phyloP scores from a whole-genome alignment of 768 basidiomycete species.

The Collybia nuda region DNA sequence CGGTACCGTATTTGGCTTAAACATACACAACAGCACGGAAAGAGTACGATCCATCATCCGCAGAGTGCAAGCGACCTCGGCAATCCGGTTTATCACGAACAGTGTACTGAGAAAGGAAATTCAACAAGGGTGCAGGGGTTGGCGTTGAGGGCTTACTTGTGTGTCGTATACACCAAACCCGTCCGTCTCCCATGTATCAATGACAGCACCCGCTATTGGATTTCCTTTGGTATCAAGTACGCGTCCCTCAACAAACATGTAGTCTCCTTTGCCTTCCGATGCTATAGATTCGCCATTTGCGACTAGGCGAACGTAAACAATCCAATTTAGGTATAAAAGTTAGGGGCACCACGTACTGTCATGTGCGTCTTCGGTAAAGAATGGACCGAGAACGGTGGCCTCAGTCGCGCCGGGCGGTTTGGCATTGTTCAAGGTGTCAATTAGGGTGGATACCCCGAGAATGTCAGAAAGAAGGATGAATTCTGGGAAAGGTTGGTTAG shows the following conservation, averaged over 20 bases:
- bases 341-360: constrained; percentile 45
- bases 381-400: constrained; percentile 79
- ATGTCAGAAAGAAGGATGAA: constrained; percentile 86
- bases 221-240: constrained; percentile 62
- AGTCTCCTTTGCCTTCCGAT: constrained; percentile 84
- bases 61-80: constrained; percentile 61
- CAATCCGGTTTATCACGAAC: constrained; percentile 64
- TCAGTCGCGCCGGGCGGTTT: constrained; percentile 64
- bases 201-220: constrained; percentile 63
- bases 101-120: constrained; percentile 49
- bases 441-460: constrained; percentile 75
- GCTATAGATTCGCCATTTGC: constrained; percentile 73
- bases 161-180: constrained; percentile 46
- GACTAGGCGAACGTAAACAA: constrained; percentile 38
- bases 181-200: constrained; percentile 89
- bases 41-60: constrained; percentile 61
- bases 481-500: constrained; percentile 44
- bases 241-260: constrained; percentile 77
- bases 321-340: neutral
- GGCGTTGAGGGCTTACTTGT: constrained; percentile 23
- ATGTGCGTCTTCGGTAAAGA: constrained; percentile 76
- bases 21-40: constrained; percentile 70
- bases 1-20: neutral
- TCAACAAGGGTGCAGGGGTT: constrained; percentile 19
- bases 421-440: constrained; percentile 74